A percentile compares a stretch with the other conserved stretches of the same genome.
Conservation (phyloP, 2,329 filamentous ascomycete species). For the Coniochaeta ligniaria region DNA sequence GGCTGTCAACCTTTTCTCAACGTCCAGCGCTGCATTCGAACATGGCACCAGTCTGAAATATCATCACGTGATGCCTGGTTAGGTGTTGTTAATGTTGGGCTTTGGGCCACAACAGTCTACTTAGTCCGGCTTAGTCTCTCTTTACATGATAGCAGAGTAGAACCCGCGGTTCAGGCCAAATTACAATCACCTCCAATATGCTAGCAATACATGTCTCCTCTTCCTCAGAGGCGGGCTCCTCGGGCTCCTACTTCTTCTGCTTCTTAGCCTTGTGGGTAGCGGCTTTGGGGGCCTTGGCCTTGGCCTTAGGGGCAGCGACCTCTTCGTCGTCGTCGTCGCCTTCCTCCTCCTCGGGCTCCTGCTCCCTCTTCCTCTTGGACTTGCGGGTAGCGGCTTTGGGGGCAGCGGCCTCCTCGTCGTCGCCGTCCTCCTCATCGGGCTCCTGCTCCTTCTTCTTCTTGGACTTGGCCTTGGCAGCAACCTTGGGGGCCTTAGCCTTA, state of each 20-base stretch:
- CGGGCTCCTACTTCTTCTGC: not conserved
- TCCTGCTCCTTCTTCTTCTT: constrained; percentile 2
- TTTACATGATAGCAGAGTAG: too few species aligned
- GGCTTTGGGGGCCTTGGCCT: constrained; percentile 2
- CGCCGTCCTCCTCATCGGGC: not conserved
- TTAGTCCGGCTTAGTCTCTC: not conserved
- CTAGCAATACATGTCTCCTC: not conserved
- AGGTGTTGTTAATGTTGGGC: not conserved
- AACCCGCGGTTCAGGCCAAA: too few species aligned
- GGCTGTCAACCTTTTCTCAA: not conserved
- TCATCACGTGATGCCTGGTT: too few species aligned
- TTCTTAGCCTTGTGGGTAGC: not conserved
- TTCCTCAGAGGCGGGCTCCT: constrained; percentile 4
- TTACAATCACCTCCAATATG: too few species aligned
- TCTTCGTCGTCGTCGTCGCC: constrained; percentile 17
- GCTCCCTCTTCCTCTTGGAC: not conserved
- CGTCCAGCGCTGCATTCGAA: not conserved
- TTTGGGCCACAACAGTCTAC: not conserved
- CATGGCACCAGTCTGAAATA: too few species aligned
- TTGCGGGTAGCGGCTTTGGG: constrained; percentile 8
- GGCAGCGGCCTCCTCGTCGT: constrained; percentile 5
- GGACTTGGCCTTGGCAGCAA: not conserved
- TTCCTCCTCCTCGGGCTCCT: constrained; percentile 8
- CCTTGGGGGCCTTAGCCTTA: too few species aligned
- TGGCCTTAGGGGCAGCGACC: constrained; percentile 5